A percentile compares a stretch with the other conserved stretches of the same genome.
phyloP scores from a whole-genome alignment of 1,139 yeast species.

The Eremothecium cymbalariae region DNA sequence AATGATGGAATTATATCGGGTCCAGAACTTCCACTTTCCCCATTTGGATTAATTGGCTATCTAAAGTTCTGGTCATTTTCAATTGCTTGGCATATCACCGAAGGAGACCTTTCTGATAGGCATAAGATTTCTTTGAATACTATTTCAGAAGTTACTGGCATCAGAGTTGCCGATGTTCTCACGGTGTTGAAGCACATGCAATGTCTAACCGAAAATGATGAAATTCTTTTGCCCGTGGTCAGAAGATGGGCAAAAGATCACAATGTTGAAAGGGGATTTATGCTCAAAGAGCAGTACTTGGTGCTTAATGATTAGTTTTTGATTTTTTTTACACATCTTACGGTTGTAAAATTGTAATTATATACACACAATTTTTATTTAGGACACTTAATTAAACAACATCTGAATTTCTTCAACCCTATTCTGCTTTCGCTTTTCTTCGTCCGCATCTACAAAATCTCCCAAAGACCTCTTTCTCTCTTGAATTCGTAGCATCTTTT shows the following conservation, averaged over 20 bases:
- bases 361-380: neutral
- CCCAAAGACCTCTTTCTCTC: slow-evolving; percentile 81
- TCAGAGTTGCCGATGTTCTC: slow-evolving; percentile 60
- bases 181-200: slow-evolving; percentile 56
- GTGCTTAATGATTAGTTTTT: slow-evolving; percentile 21
- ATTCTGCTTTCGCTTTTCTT: slow-evolving; percentile 63
- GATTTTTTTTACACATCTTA: neutral
- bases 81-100: slow-evolving; percentile 37
- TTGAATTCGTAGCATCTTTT: slow-evolving; percentile 79
- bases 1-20: slow-evolving; percentile 59
- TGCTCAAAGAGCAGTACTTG: slow-evolving; percentile 23
- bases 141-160: slow-evolving; percentile 55
- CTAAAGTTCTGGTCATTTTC: slow-evolving; percentile 66
- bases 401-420: slow-evolving; percentile 76
- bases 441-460: slow-evolving; percentile 74
- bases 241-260: slow-evolving; percentile 14
- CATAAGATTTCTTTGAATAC: slow-evolving; percentile 40
- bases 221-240: slow-evolving; percentile 15
- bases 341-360: neutral
- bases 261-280: slow-evolving; percentile 17
- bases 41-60: slow-evolving; percentile 69
- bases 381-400: slow-evolving; percentile 47
- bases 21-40: slow-evolving; percentile 86
- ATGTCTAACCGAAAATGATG: slow-evolving; percentile 34
- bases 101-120: slow-evolving; percentile 33